Percentiles rank a stretch among this genome's conserved stretches.
Conservation (phyloP, 306 rosid genomes). For the Cucumis sativus region DNA sequence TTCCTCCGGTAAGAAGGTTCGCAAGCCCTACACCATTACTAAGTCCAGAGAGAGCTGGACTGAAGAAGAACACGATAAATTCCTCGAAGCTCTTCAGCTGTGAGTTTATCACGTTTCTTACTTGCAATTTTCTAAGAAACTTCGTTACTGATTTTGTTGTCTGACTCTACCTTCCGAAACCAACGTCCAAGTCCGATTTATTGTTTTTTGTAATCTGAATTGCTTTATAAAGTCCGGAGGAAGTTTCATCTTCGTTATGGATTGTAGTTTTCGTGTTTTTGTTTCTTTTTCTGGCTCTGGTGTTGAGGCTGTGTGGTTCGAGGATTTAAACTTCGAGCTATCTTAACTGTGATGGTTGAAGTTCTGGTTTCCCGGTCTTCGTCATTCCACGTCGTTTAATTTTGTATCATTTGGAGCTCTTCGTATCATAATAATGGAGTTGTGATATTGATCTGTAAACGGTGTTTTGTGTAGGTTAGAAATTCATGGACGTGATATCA, state of each 20-base stretch:
- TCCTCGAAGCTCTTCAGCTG: conserved; percentile 95
- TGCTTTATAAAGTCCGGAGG: background rate
- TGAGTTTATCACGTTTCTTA: conserved; percentile 12
- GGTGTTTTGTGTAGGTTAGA: background rate
- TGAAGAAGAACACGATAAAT: conserved; percentile 89
- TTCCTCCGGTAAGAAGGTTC: conserved; percentile 62
- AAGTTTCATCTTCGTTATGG: background rate
- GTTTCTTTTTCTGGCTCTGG: background rate
- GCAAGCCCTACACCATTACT: conserved; percentile 91
- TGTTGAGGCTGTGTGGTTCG: background rate
- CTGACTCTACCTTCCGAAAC: background rate
- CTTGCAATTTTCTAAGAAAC: background rate
- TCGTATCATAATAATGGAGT: background rate
- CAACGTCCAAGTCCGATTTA: background rate
- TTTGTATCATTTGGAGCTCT: background rate
- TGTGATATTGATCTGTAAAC: background rate
- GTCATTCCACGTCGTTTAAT: background rate
- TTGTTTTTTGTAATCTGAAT: background rate
- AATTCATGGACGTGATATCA: background rate
- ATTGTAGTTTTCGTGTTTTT: background rate
- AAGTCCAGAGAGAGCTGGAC: conserved; percentile 98
- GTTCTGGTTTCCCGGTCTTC: background rate
- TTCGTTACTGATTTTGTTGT: background rate
- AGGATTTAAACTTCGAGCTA: background rate
- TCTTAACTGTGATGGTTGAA: background rate